Conservation (phyloP, 148 eudicot genomes). For the Suaeda aralocaspica region DNA sequence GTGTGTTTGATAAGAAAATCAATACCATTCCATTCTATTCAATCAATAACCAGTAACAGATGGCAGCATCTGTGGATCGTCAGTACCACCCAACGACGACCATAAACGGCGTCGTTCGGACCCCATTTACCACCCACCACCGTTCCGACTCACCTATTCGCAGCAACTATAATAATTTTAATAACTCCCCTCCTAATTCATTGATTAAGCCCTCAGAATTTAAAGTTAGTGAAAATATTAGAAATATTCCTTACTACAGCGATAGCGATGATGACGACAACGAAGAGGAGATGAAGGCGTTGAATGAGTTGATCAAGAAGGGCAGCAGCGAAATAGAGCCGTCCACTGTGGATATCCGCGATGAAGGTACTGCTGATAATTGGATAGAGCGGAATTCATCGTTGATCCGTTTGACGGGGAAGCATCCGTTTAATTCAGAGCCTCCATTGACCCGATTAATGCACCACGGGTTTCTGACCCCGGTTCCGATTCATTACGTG, state of each 20-base stretch:
- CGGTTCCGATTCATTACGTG: slow-evolving; percentile 89
- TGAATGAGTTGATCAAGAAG: slow-evolving; percentile 34
- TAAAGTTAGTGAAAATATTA: neutral
- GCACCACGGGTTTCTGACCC: slow-evolving; percentile 94
- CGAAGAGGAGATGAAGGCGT: slow-evolving; percentile 14
- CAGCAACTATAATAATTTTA: slow-evolving; percentile 30
- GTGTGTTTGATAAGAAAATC: neutral
- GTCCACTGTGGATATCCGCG: slow-evolving; percentile 48
- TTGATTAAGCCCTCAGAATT: neutral
- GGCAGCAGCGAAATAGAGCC: slow-evolving; percentile 56
- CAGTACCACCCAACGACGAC: slow-evolving; percentile 43
- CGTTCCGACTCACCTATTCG: slow-evolving; percentile 55
- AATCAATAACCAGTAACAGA: no score
- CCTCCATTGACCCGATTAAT: slow-evolving; percentile 75
- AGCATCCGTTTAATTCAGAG: slow-evolving; percentile 93
- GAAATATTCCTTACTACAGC: slow-evolving; percentile 22
- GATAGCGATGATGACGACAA: slow-evolving; percentile 47
- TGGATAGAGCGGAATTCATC: slow-evolving; percentile 76
- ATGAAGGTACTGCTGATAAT: slow-evolving; percentile 70
- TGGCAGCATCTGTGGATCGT: slow-evolving; percentile 83
- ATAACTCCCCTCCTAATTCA: neutral
- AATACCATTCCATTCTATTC: no score
- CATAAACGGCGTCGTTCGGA: slow-evolving; percentile 30
- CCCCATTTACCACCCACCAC: slow-evolving; percentile 30
- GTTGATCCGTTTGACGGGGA: slow-evolving; percentile 87